Evolutionary conservation across 2,329 filamentous ascomycete genomes (phyloP), one percentile per base, ranked within the genome.

Genomic region (Alternaria tenuissima): DNA sequence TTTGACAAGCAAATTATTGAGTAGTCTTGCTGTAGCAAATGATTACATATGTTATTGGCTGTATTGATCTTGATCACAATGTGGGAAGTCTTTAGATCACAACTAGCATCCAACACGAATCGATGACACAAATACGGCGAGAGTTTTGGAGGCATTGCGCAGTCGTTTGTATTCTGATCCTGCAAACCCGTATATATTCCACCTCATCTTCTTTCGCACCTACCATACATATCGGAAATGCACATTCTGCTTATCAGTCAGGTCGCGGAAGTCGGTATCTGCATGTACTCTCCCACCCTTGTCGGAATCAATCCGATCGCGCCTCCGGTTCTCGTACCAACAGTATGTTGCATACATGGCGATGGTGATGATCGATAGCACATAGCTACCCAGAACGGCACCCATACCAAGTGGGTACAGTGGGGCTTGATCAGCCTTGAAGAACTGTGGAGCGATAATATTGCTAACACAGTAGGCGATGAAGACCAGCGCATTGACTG

Each of bases 381-480:
- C 58, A 16, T 68, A 65, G 8, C 52, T 52, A 5, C 54, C 63
- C 14, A 70, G 43, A 18, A 72, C 66, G 8, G 44, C 44, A 8
- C 44, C 44, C 44, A 47, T 47, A 9, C 44, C 44, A 32, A 47
- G 44, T 6, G 44, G 57, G 59, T 81, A 81, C 1, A 67, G 57
- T 0, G 74, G 78, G 0, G 77, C 75, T 51, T 81, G 74, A 0
- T 68, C 44, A 0, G 71, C 43, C 39, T 72, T 75, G 72, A 81
- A 81, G 46, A 81, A 80, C 39, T 78, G 75, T 0, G 80, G 79
- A 0, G 70, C 79, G 5, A 80, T 74, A 55, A 82, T 78, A 58
- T 81, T 82, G 4, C 73, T 72, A 0, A 75, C 39, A 57, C 73
- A 78, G 52, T 77, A 86, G 0, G 81, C 82, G 16, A 79, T 62